Conservation (phyloP, 768 basidiomycete species). For the Trametes punicea region DNA sequence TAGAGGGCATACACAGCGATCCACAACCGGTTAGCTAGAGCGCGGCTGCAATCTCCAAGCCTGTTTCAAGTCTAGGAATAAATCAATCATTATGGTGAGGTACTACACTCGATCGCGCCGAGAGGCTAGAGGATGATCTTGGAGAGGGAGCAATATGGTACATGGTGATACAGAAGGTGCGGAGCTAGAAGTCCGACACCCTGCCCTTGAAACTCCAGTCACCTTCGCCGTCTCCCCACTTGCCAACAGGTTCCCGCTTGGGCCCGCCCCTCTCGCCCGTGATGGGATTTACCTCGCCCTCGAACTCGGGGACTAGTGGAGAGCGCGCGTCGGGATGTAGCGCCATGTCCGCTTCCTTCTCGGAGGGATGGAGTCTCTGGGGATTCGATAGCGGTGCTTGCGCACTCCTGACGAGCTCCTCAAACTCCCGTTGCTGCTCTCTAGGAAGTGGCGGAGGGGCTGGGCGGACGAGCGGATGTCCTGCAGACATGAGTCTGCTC, state of each 20-base stretch:
- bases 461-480: constrained; percentile 47
- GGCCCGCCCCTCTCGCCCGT: constrained; percentile 89
- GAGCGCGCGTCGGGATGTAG: constrained; percentile 69
- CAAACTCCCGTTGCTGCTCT: constrained; percentile 81
- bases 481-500: constrained; percentile 25
- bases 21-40: no score
- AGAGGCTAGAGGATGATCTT: no score
- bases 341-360: constrained; percentile 39
- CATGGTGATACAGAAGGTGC: no score
- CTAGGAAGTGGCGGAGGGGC: constrained; percentile 73
- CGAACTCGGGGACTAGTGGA: constrained; percentile 63
- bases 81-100: no score
- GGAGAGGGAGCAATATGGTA: no score
- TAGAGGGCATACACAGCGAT: no score
- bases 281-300: constrained; percentile 73
- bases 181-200: constrained; percentile 75
- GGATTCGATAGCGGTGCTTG: constrained; percentile 40
- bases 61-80: no score
- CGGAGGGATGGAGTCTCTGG: constrained; percentile 15
- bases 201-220: constrained; percentile 93
- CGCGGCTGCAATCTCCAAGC: no score
- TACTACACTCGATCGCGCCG: no score
- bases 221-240: constrained; percentile 53
- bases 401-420: constrained; percentile 69
- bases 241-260: constrained; percentile 75